These are phyloP conservation scores for Senna tora DNA, from an alignment of 306 rosid genomes.

Conservation along the genomic window DNA sequence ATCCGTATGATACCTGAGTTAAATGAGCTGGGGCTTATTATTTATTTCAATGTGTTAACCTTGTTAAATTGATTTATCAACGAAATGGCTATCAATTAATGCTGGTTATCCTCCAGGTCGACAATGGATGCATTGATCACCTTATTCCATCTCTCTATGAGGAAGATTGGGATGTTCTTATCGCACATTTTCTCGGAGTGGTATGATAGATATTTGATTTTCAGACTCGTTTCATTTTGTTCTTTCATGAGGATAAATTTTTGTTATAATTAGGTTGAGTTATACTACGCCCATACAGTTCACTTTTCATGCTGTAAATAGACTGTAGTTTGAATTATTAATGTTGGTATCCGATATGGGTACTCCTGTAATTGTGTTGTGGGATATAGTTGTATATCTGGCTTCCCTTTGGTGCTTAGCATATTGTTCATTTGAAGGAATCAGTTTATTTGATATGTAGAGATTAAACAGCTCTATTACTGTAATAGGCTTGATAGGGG, in stretches of 20 bases:
- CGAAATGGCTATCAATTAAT: constrained; percentile 25
- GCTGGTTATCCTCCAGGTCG: constrained; percentile 64
- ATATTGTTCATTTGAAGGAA: neutral
- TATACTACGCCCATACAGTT: neutral
- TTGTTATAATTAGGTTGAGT: neutral
- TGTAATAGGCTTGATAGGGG: too few relatives aligned
- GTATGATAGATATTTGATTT: constrained; percentile 50
- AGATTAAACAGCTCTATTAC: neutral
- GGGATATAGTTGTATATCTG: neutral
- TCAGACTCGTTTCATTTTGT: neutral
- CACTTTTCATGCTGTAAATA: neutral
- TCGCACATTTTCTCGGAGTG: constrained; percentile 98
- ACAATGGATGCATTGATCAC: constrained; percentile 92
- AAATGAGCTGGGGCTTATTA: constrained; percentile 14
- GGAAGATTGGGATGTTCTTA: constrained; percentile 96
- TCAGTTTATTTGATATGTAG: neutral
- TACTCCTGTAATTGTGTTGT: neutral
- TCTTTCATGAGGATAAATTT: neutral
- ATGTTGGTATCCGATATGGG: neutral
- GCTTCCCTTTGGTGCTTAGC: neutral
- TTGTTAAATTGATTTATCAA: constrained; percentile 1
- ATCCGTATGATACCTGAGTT: constrained; percentile 29
- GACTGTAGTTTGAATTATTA: neutral
- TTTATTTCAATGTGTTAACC: neutral
- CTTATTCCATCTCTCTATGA: constrained; percentile 78